Evolutionary conservation across 192 early-diverging fungal genomes (phyloP).

Genomic region (Lunasporangiospora selenospora): DNA sequence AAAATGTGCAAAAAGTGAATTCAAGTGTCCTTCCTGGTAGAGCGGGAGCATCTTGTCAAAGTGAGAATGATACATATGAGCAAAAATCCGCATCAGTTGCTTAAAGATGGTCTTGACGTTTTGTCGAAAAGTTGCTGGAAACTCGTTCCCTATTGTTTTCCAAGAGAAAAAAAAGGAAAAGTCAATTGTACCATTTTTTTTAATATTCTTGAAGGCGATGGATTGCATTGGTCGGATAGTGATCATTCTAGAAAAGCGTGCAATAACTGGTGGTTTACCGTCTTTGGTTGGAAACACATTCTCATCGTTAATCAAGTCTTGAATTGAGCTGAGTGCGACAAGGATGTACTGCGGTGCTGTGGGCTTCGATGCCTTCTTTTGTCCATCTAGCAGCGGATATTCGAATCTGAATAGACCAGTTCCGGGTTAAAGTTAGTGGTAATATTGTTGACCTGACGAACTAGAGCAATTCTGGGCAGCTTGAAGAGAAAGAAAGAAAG

Average conservation of each 20-base stretch:
- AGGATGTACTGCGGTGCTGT: too few species aligned
- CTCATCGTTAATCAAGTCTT: conserved; percentile 85
- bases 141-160: conserved; percentile 65
- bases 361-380: too few species aligned
- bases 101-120: conserved; percentile 73
- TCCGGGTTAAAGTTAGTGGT: too few species aligned
- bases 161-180: neutral
- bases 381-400: too few species aligned
- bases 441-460: too few species aligned
- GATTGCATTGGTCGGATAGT: neutral
- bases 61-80: conserved; percentile 91
- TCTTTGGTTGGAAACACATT: conserved; percentile 87
- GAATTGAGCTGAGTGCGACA: too few species aligned
- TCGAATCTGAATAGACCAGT: too few species aligned
- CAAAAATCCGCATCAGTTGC: conserved; percentile 85
- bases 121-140: conserved; percentile 74
- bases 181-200: neutral
- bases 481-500: too few species aligned
- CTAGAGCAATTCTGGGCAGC: too few species aligned
- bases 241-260: too few species aligned
- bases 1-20: conserved; percentile 93
- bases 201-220: neutral
- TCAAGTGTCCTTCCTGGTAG: conserved; percentile 82
- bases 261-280: conserved; percentile 61
- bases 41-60: conserved; percentile 81